A percentile compares a stretch with the other conserved stretches of the same genome.
Evolutionary conservation across 768 basidiomycete species (phyloP).

Genomic region (Suillus fuscotomentosus): DNA sequence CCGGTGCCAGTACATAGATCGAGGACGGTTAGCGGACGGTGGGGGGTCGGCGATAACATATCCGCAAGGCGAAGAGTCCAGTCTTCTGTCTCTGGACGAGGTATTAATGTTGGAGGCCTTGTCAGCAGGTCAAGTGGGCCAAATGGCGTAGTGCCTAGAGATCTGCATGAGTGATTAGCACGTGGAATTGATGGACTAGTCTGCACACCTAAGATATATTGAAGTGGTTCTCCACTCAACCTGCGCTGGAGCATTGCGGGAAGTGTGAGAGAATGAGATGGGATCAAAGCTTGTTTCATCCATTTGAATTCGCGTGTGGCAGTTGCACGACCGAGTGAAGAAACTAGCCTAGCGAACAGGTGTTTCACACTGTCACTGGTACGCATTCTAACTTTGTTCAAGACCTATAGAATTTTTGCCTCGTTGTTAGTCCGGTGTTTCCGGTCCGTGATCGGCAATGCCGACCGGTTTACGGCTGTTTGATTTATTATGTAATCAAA

Average conservation of each 20-base stretch:
- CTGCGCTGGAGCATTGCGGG: conserved; percentile 57
- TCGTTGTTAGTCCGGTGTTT: not conserved
- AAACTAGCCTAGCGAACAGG: conserved; percentile 30
- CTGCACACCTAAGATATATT: conserved; percentile 81
- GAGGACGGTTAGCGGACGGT: conserved; percentile 46
- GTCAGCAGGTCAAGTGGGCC: conserved; percentile 74
- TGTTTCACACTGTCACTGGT: conserved; percentile 9
- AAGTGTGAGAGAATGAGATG: conserved; percentile 26
- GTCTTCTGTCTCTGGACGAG: conserved; percentile 92
- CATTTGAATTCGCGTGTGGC: conserved; percentile 48
- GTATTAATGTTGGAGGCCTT: conserved; percentile 84
- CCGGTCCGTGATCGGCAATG: conserved; percentile 1
- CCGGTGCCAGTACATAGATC: conserved; percentile 95
- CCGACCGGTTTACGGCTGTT: conserved; percentile 3
- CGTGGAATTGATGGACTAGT: not conserved
- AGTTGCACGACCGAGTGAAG: conserved; percentile 31
- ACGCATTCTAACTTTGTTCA: conserved; percentile 8
- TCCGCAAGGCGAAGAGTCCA: conserved; percentile 67
- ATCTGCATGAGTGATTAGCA: not conserved
- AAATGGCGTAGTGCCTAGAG: conserved; percentile 77
- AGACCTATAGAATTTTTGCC: conserved; percentile 13
- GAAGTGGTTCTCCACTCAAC: conserved; percentile 72
- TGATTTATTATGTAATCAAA: conserved; percentile 8
- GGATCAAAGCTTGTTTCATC: conserved; percentile 38
- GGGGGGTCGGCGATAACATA: conserved; percentile 33